A percentile compares a stretch with the other conserved stretches of the same genome.
These are phyloP conservation scores for Cladosporium sp. DNA, from an alignment of 2,329 filamentous ascomycete genomes.

Conservation along the genomic window DNA sequence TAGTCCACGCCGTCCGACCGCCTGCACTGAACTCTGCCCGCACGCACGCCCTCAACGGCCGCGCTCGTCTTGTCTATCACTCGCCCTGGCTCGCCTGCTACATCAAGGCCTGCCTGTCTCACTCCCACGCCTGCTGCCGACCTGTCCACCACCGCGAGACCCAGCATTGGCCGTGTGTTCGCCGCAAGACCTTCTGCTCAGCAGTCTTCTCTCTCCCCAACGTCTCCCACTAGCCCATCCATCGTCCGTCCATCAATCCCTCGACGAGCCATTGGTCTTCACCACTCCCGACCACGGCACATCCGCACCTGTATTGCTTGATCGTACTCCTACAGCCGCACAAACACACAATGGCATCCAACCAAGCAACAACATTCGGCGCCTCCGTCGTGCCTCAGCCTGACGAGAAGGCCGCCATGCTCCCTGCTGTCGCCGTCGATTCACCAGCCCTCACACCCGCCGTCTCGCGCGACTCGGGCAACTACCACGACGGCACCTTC, in stretches of 20 bases:
- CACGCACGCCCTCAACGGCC: not conserved
- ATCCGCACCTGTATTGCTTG: not conserved
- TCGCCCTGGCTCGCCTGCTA: not conserved
- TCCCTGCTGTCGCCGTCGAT: constrained; percentile 29
- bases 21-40: not conserved
- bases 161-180: not conserved
- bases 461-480: constrained; percentile 28
- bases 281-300: not conserved
- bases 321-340: not conserved
- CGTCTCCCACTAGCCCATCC: not conserved
- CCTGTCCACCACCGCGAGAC: not conserved
- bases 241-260: not conserved
- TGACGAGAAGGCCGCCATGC: constrained; percentile 20
- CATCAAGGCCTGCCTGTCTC: not conserved
- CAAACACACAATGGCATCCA: constrained; percentile 3
- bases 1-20: not conserved
- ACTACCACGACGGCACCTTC: constrained; percentile 16
- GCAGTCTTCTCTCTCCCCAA: not conserved
- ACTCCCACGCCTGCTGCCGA: not conserved
- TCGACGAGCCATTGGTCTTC: constrained; percentile 7
- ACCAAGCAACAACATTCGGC: constrained; percentile 36
- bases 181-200: not conserved
- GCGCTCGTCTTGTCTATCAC: not conserved
- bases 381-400: constrained; percentile 36
- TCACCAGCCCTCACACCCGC: constrained; percentile 33